Base-by-base conservation (phyloP, 1,139 yeast genomes). In the Yueomyces sp. region DNA sequence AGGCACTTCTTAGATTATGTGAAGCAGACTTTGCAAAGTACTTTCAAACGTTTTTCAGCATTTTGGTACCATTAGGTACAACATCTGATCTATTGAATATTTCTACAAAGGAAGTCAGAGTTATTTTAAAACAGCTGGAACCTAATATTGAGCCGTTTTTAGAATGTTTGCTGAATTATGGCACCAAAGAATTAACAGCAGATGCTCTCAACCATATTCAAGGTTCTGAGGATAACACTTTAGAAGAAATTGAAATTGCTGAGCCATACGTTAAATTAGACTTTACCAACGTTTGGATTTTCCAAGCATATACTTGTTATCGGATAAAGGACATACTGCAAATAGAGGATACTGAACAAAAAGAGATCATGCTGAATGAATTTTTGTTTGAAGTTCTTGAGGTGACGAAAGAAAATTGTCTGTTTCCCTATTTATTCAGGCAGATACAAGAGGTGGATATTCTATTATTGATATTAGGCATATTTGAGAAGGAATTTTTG, bases 271-370 rank as follows among this genome's bases (percentile, higher is more conserved):
- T 40, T 7, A 44, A 44, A 27, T 46, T 60, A 40, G 59, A 59
- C 42, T 60, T 60, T 43, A 50, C 59, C 6, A 60, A 57, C 42
- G 39, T 57, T 25, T 57, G 61, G 62, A 44, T 57, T 9, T 56
- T 57, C 41, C 62, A 59, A 43, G 53, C 54, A 1, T 50, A 48
- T 36, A 56, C 62, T 2, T 47, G 48, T 29, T 56, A 45, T 41
- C 46, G 47, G 34, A 39, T 56, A 12, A 47, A 46, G 19, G 34
- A 39, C n/a, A 27, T 48, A 8, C 27, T 42, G 11, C 8, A 41
- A 30, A 29, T 33, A 12, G 19, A n/a, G 11, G 37, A 37, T 11
- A 41, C 38, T 11, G 30, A 40, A 12, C 25, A 39, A 11, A 40
- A 37, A 19, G 9, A 29, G 9, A 38, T 42, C 4, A 35, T 39